Base-by-base conservation (phyloP, 2,329 filamentous ascomycete species). In the Myriosclerotinia duriaeana region DNA sequence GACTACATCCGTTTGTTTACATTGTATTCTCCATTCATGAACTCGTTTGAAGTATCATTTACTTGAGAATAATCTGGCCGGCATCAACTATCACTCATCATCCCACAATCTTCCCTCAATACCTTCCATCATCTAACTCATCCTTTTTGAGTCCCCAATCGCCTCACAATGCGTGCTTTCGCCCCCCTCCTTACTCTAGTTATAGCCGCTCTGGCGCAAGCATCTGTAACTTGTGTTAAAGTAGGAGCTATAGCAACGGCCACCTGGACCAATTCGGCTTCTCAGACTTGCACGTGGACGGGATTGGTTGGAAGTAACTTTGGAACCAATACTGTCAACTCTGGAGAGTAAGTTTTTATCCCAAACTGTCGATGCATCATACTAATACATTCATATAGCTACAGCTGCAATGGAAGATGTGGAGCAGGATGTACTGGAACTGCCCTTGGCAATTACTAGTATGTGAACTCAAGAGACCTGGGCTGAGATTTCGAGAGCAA, bases 371-470 rank as follows among this genome's bases (percentile, higher is more conserved):
- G 38, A 15, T 38, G 5, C 20, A 42, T n/a, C 17, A 55, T 52
- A 36, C 30, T 44, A 7, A n/a, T n/a, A 44, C 52, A 54, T 50
- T 55, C 44, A 36, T 22, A 64, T 30, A 83, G 81, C 30, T 83
- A 83, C 56, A 80, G 78, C 11, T 83, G 81, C 66, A 83, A 82
- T 63, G 81, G 81, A 1, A 76, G 81, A 40, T 83, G 82, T 44
- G 81, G 82, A 36, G 79, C 78, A 12, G 81, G 80, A 0, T 83
- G 81, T 59, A 76, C 72, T 0, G 81, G 81, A 6, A 58, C 73
- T 5, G 76, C 80, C 1, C 1, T 83, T 9, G 81, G 81, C 3
- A 81, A 82, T 44, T 80, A 75, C 5, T 83, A 83, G 69, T 70
- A 64, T 30, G 69, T 66, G 22, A 17, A 55, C n/a, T 48, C 20